Evolutionary conservation across 225 moss, liverwort and hornwort genomes (phyloP).

Genomic region (Ulota crispa): DNA sequence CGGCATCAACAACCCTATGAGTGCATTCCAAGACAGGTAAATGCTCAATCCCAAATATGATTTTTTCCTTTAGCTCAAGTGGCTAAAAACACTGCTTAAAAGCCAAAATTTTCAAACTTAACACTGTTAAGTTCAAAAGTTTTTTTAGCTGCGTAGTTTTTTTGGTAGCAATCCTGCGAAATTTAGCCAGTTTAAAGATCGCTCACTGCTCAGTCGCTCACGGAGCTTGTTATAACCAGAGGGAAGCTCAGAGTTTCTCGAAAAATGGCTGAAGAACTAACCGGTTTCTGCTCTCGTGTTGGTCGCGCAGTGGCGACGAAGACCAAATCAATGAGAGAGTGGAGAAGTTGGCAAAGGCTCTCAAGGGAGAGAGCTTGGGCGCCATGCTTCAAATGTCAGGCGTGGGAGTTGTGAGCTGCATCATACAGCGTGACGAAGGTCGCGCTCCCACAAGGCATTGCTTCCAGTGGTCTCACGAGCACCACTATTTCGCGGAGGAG

Average conservation of each 20-base stretch:
- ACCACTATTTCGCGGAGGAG: slow-evolving; percentile 78
- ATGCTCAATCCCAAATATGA: too few species aligned
- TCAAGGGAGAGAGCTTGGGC: slow-evolving; percentile 84
- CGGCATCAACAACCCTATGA: slow-evolving; percentile 93
- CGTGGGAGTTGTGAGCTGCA: slow-evolving; percentile 90
- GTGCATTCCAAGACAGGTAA: slow-evolving; percentile 90
- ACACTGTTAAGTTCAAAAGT: too few species aligned
- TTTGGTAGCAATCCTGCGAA: too few species aligned
- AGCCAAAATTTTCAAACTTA: too few species aligned
- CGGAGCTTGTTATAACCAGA: background rate
- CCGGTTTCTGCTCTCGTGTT: slow-evolving; percentile 11
- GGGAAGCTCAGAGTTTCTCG: too few species aligned
- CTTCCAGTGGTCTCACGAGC: slow-evolving; percentile 87
- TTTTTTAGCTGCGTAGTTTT: too few species aligned
- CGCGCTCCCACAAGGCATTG: slow-evolving; percentile 88
- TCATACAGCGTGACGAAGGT: slow-evolving; percentile 94
- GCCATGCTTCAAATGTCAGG: slow-evolving; percentile 78
- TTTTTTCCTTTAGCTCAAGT: too few species aligned
- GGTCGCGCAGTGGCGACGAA: slow-evolving; percentile 78
- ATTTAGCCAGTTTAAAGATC: too few species aligned
- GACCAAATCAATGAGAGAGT: slow-evolving; percentile 90
- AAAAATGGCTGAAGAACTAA: background rate
- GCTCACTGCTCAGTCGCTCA: background rate
- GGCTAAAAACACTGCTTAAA: too few species aligned
- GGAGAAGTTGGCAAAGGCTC: slow-evolving; percentile 79